Conservation (phyloP, 495 filamentous ascomycete genomes). For the Tuber melanosporum region DNA sequence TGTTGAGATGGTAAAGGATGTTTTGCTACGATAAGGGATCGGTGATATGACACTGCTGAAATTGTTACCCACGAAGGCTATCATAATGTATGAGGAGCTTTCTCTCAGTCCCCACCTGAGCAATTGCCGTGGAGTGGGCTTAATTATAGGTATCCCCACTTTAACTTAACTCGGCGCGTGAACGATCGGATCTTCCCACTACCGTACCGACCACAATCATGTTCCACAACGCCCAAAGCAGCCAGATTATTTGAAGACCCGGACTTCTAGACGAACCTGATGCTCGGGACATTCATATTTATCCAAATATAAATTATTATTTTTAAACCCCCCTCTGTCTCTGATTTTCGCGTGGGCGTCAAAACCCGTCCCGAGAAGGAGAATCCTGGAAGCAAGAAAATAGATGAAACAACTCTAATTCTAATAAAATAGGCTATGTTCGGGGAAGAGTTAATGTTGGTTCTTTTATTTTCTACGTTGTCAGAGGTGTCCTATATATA, state of each 20-base stretch:
- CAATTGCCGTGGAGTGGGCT: neutral
- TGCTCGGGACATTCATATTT: neutral
- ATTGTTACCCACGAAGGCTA: neutral
- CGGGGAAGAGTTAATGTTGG: too few species aligned
- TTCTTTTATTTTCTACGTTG: too few species aligned
- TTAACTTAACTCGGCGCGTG: neutral
- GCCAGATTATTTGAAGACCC: neutral
- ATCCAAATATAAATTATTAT: neutral
- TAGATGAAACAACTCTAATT: neutral
- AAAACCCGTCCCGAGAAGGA: neutral
- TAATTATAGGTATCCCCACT: neutral
- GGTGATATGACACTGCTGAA: neutral
- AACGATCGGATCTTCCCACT: neutral
- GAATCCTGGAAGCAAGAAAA: neutral
- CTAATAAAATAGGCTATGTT: too few species aligned
- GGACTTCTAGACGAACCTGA: neutral
- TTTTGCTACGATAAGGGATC: neutral
- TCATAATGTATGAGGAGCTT: neutral
- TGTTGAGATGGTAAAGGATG: neutral
- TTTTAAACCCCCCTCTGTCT: neutral
- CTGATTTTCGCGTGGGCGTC: neutral
- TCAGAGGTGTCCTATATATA: too few species aligned
- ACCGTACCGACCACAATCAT: neutral
- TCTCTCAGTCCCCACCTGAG: neutral
- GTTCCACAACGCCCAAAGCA: neutral